Conservation (phyloP, 139 green algal genomes). For the Micractinium sp. region DNA sequence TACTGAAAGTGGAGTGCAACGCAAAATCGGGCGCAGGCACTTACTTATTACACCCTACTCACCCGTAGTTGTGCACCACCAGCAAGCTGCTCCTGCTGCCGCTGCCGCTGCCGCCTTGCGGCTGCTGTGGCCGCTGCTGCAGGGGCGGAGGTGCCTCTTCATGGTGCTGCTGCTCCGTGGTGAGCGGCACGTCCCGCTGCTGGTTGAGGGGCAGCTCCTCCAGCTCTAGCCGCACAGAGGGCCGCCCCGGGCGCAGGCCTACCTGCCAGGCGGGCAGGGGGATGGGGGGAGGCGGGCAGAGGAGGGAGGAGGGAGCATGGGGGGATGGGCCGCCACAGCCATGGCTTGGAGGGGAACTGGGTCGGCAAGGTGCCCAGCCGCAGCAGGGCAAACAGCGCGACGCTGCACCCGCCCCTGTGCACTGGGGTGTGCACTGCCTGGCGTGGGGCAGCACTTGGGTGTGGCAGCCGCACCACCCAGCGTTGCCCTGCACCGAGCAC, state of each 20-base stretch:
- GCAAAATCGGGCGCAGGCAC: no score
- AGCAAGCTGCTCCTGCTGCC: constrained; percentile 19
- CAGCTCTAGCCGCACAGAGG: constrained; percentile 61
- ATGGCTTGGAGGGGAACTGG: neutral
- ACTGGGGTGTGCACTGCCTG: no score
- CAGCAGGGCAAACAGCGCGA: no score
- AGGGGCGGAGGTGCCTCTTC: no score
- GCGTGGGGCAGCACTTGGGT: neutral
- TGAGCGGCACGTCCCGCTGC: no score
- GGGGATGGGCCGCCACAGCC: neutral
- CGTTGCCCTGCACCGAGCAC: no score
- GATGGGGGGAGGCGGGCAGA: neutral
- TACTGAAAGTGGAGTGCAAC: no score
- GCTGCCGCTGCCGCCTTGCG: no score
- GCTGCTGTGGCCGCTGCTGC: no score
- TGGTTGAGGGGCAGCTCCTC: constrained; percentile 23
- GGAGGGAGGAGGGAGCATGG: neutral
- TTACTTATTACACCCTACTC: neutral
- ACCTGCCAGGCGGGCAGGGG: constrained; percentile 26
- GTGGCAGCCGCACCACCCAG: no score
- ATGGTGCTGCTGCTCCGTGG: neutral
- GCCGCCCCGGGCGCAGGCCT: constrained; percentile 66
- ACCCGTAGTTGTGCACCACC: constrained; percentile 78
- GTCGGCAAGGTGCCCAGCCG: neutral
- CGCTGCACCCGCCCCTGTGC: no score